Conservation (phyloP, 257 asterid species). For the Nicotiana tomentosiformis region DNA sequence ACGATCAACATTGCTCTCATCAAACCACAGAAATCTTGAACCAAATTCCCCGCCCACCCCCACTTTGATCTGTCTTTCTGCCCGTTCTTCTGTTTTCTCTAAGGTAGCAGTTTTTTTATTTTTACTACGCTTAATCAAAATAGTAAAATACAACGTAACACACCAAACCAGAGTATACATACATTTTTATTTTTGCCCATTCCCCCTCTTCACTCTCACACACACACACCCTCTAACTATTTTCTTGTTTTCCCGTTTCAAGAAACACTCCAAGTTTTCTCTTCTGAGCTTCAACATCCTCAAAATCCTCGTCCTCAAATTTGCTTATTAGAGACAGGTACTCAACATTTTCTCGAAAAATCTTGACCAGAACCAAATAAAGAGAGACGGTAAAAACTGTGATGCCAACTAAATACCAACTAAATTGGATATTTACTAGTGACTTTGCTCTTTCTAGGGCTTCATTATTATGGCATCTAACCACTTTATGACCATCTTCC, state of each 20-base stretch:
- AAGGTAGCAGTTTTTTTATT: neutral
- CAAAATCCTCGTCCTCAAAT: constrained; percentile 22
- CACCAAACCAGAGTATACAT: neutral
- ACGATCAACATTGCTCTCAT: neutral
- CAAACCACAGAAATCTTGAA: constrained; percentile 22
- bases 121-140: constrained; percentile 19
- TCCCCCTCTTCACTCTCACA: neutral
- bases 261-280: constrained; percentile 29
- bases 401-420: constrained; percentile 43
- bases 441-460: constrained; percentile 65
- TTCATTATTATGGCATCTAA: constrained; percentile 41
- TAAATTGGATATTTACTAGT: constrained; percentile 57
- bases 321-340: constrained; percentile 30
- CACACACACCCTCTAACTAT: constrained; percentile 4
- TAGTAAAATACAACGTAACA: neutral
- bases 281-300: constrained; percentile 50
- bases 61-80: too few relatives aligned
- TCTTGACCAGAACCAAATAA: constrained; percentile 33
- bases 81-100: too few relatives aligned
- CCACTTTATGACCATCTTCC: constrained; percentile 36
- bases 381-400: constrained; percentile 28
- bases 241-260: constrained; percentile 25
- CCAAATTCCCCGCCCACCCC: neutral
- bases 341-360: constrained; percentile 33
- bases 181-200: neutral